Evolutionary conservation across 306 rosid genomes (phyloP).

Genomic region (Gastrolobium bilobum): DNA sequence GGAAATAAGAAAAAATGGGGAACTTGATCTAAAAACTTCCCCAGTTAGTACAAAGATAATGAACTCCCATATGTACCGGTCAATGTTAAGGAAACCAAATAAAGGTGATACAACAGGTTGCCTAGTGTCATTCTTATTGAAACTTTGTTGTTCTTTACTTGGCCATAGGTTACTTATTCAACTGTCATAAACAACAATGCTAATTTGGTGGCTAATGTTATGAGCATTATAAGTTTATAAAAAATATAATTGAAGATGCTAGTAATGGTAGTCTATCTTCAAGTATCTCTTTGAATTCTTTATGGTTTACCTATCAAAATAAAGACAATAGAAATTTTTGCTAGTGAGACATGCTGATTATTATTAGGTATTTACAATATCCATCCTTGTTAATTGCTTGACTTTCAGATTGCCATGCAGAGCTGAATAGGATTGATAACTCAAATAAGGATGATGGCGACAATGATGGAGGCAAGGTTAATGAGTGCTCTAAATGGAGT

Average conservation of each 20-base stretch:
- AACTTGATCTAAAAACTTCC: constrained; percentile 40
- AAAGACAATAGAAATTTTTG: constrained; percentile 30
- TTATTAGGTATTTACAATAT: constrained; percentile 23
- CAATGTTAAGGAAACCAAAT: constrained; percentile 46
- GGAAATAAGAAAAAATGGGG: constrained; percentile 53
- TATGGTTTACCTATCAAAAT: constrained; percentile 12
- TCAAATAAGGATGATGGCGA: constrained; percentile 47
- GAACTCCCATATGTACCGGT: constrained; percentile 59
- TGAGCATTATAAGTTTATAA: constrained; percentile 6
- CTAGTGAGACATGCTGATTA: constrained; percentile 15
- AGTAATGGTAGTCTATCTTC: constrained; percentile 15
- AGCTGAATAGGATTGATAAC: constrained; percentile 42
- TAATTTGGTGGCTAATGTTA: constrained; percentile 42
- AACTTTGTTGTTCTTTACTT: constrained; percentile 33
- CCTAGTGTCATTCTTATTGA: constrained; percentile 7
- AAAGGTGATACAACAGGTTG: constrained; percentile 54
- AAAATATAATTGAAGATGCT: constrained; percentile 28
- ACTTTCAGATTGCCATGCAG: constrained; percentile 53
- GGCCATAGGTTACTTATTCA: constrained; percentile 22
- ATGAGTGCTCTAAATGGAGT: constrained; percentile 35
- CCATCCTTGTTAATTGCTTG: constrained; percentile 35
- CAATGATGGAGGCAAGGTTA: constrained; percentile 45
- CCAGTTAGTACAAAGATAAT: constrained; percentile 49
- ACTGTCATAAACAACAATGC: constrained; percentile 16
- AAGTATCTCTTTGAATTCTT: constrained; percentile 8